Evolutionary conservation across 2,329 filamentous ascomycete species (phyloP).

Genomic region (Fusarium globosum): DNA sequence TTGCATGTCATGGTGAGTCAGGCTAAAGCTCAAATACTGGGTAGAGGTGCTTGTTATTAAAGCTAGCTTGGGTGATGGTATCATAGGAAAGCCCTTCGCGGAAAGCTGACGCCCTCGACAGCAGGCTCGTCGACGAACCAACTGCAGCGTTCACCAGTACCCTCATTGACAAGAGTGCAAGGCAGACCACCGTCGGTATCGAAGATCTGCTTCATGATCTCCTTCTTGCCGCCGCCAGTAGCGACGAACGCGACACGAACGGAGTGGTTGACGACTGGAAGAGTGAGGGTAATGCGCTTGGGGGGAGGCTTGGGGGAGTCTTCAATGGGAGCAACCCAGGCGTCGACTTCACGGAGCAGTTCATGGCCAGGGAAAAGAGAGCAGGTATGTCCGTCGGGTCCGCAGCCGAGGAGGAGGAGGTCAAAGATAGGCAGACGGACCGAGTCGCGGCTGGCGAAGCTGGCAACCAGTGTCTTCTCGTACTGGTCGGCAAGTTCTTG

Average conservation of each 20-base stretch:
- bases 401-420: constrained; percentile 90
- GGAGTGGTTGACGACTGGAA: constrained; percentile 90
- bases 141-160: constrained; percentile 84
- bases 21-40: constrained; percentile 16
- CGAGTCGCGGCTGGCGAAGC: constrained; percentile 91
- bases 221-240: constrained; percentile 89
- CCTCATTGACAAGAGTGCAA: constrained; percentile 88
- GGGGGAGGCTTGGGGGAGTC: constrained; percentile 96
- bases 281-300: constrained; percentile 88
- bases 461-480: constrained; percentile 85
- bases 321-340: constrained; percentile 92
- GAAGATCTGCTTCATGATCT: constrained; percentile 92
- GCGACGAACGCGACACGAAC: constrained; percentile 91
- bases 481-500: constrained; percentile 96
- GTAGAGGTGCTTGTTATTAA: constrained; percentile 15
- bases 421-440: constrained; percentile 97
- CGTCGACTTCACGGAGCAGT: constrained; percentile 84
- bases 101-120: constrained; percentile 85
- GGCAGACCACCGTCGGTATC: constrained; percentile 82
- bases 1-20: constrained; percentile 19
- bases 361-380: constrained; percentile 92
- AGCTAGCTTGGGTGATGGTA: constrained; percentile 15
- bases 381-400: constrained; percentile 97
- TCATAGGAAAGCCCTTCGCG: constrained; percentile 74
- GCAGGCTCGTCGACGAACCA: constrained; percentile 95